These are phyloP conservation scores for Stramenopiles sp. DNA, from an alignment of 352 stramenopile genomes.

Conservation along the genomic window DNA sequence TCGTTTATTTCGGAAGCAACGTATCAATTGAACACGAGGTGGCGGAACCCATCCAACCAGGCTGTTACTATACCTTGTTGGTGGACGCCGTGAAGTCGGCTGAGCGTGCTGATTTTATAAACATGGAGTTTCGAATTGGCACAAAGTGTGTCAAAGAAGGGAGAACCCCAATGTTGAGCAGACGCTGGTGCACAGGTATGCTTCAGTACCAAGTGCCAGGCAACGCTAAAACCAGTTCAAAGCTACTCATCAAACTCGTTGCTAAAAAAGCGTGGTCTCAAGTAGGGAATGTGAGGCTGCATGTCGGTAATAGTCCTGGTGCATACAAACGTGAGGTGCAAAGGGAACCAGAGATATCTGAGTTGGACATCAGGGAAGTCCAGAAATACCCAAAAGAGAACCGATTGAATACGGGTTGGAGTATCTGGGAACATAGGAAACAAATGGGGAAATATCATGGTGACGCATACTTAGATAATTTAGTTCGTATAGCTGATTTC, in stretches of 20 bases:
- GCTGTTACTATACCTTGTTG: not conserved
- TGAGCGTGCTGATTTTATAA: not conserved
- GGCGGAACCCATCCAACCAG: not conserved
- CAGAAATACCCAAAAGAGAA: slow-evolving; percentile 26
- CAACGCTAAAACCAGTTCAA: not conserved
- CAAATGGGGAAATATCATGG: slow-evolving; percentile 32
- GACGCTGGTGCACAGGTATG: not conserved
- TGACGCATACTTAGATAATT: slow-evolving; percentile 55
- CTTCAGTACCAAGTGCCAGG: not conserved
- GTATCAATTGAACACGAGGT: not conserved
- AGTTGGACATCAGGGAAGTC: not conserved
- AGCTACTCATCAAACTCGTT: not conserved
- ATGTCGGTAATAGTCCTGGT: not conserved
- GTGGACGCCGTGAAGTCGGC: not conserved
- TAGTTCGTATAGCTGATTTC: slow-evolving; percentile 61
- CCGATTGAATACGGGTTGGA: slow-evolving; percentile 51
- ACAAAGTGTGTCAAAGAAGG: not conserved
- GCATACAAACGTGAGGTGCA: not conserved
- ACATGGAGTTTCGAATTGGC: not conserved
- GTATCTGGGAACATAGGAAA: slow-evolving; percentile 58
- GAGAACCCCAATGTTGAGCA: not conserved
- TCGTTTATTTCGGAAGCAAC: not conserved
- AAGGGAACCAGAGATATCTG: not conserved
- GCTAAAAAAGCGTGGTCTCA: not conserved
- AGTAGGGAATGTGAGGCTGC: not conserved